A percentile compares a stretch with the other conserved stretches of the same genome.
Evolutionary conservation across 108 stramenopile genomes (phyloP).

Genomic region (Ochromonas danica): DNA sequence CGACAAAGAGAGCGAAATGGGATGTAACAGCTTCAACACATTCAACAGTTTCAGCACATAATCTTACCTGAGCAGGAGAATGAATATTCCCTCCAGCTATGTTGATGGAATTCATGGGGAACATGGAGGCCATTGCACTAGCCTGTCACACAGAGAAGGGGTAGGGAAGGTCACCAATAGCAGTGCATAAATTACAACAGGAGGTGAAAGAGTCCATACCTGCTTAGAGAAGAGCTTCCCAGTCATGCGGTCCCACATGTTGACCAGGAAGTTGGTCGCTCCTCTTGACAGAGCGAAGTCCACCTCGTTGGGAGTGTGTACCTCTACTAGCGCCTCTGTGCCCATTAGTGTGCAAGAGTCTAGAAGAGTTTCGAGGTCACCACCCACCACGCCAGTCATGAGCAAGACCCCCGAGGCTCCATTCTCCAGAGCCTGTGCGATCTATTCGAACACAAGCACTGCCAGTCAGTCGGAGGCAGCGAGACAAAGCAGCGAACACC

Average conservation of each 20-base stretch:
- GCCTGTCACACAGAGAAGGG: no score
- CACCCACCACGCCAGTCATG: constrained; percentile 34
- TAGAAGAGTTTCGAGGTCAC: constrained; percentile 44
- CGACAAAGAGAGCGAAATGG: no score
- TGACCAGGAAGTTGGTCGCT: constrained; percentile 46
- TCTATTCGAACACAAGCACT: constrained; percentile 43
- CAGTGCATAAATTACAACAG: no score
- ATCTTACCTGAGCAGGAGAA: not conserved
- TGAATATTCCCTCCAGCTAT: not conserved
- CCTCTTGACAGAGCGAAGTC: constrained; percentile 46
- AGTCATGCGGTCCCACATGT: constrained; percentile 50
- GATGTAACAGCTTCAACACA: no score
- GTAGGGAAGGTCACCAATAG: no score
- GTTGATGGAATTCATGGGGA: not conserved
- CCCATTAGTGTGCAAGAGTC: constrained; percentile 49
- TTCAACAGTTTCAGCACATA: no score
- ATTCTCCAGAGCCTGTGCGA: constrained; percentile 46
- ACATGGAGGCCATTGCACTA: not conserved
- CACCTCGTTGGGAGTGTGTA: constrained; percentile 49
- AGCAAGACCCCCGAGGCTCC: constrained; percentile 45
- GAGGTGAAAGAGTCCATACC: constrained; percentile 3
- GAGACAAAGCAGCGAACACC: not conserved
- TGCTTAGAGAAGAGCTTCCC: constrained; percentile 49
- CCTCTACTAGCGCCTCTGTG: constrained; percentile 47
- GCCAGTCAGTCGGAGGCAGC: no score